Percentiles rank a stretch among this genome's conserved stretches.
Conservation (phyloP, 768 basidiomycete species). For the Tulasnella sp. region DNA sequence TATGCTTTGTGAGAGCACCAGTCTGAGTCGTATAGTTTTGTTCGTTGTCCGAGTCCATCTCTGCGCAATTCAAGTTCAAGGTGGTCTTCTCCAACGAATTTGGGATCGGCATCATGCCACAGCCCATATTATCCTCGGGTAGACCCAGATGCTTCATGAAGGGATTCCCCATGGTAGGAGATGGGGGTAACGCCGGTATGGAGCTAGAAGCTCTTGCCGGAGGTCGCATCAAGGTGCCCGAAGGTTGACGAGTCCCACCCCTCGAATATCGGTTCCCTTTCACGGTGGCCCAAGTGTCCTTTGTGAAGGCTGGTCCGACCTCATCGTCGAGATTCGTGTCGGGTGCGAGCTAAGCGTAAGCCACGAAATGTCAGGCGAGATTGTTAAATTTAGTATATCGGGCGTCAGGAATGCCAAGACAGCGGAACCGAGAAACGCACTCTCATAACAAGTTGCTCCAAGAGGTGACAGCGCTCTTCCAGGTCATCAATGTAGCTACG, state of each 20-base stretch:
- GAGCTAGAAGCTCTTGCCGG: not conserved
- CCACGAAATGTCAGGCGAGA: conserved; percentile 26
- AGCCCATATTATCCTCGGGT: not conserved
- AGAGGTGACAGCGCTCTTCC: conserved; percentile 45
- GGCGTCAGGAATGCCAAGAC: not conserved
- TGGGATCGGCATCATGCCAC: not conserved
- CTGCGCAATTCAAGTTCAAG: conserved; percentile 21
- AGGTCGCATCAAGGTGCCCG: not conserved
- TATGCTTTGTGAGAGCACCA: conserved; percentile 9
- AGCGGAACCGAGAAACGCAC: not conserved
- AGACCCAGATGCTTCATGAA: not conserved
- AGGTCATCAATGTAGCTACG: conserved; percentile 45
- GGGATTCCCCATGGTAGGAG: not conserved
- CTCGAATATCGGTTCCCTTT: conserved; percentile 32
- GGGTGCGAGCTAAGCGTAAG: conserved; percentile 30
- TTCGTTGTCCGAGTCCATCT: not conserved
- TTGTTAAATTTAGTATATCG: not conserved
- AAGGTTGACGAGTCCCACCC: conserved; percentile 25
- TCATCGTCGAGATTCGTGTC: conserved; percentile 27
- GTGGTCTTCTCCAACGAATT: conserved; percentile 19
- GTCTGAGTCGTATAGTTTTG: not conserved
- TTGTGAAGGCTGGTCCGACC: conserved; percentile 15
- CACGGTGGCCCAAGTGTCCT: conserved; percentile 14
- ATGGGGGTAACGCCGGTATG: not conserved
- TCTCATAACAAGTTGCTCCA: conserved; percentile 40